phyloP scores from a whole-genome alignment of 2,329 filamentous ascomycete genomes.

The Blumeriella jaapii region DNA sequence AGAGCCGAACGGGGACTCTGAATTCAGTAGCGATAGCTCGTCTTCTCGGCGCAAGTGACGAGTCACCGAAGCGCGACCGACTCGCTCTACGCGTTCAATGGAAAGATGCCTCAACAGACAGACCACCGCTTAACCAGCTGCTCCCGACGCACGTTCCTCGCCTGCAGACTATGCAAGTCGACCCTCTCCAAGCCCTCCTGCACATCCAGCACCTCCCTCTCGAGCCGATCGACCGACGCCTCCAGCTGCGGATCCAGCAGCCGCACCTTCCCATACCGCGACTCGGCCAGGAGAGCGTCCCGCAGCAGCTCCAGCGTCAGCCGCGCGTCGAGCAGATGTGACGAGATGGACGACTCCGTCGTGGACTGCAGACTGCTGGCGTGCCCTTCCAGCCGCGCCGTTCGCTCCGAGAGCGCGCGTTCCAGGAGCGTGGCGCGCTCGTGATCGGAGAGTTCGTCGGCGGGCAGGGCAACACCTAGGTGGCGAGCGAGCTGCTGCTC shows the following conservation, averaged over 20 bases:
- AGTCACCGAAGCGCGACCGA: too few relatives aligned
- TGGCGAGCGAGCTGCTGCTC: constrained; percentile 34
- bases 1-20: background rate
- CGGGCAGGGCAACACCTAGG: constrained; percentile 35
- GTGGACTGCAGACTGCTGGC: constrained; percentile 36
- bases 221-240: constrained; percentile 32
- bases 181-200: constrained; percentile 28
- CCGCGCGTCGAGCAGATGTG: constrained; percentile 36
- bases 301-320: constrained; percentile 37
- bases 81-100: too few relatives aligned
- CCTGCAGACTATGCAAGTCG: constrained; percentile 28
- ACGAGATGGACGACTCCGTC: constrained; percentile 34
- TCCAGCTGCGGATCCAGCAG: constrained; percentile 44
- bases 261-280: constrained; percentile 35
- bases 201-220: constrained; percentile 29
- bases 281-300: constrained; percentile 43
- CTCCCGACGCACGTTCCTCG: constrained; percentile 36
- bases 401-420: constrained; percentile 28
- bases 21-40: too few relatives aligned
- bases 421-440: constrained; percentile 22
- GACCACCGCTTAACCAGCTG: constrained; percentile 37
- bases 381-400: constrained; percentile 34
- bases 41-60: too few relatives aligned
- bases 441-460: constrained; percentile 23
- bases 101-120: constrained; percentile 1